phyloP scores from a whole-genome alignment of 2,329 filamentous ascomycete genomes.

The Diaporthe longicolla region DNA sequence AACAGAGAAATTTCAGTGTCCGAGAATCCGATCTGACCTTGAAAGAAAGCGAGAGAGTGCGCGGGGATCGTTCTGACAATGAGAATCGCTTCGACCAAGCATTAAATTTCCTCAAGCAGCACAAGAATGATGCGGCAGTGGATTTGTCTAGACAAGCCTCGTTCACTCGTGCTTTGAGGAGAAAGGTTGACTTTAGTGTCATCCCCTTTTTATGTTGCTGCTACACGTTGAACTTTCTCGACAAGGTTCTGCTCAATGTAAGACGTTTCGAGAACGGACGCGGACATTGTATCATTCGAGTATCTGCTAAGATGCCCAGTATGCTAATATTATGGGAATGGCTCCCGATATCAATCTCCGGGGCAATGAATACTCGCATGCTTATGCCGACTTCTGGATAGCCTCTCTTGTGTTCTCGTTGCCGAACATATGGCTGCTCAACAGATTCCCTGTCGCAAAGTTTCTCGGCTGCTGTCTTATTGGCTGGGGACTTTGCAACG shows the following conservation, averaged over 20 bases:
- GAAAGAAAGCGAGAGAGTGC: not conserved
- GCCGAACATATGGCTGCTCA: constrained; percentile 37
- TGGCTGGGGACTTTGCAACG: constrained; percentile 45
- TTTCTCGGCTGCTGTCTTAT: constrained; percentile 41
- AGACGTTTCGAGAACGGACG: not conserved
- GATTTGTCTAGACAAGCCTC: constrained; percentile 16
- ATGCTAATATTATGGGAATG: constrained; percentile 24
- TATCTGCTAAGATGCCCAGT: not conserved
- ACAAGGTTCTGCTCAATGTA: constrained; percentile 26
- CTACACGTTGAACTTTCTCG: constrained; percentile 23
- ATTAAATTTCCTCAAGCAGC: constrained; percentile 10
- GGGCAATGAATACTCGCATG: constrained; percentile 25
- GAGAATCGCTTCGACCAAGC: constrained; percentile 19
- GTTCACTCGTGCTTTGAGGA: constrained; percentile 24
- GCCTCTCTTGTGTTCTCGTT: constrained; percentile 38
- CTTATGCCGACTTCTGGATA: constrained; percentile 40
- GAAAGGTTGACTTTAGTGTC: constrained; percentile 21
- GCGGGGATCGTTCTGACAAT: not conserved
- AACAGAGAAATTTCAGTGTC: not conserved
- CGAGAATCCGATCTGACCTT: not conserved
- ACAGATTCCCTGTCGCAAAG: constrained; percentile 42
- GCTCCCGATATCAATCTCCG: not conserved
- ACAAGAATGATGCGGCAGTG: constrained; percentile 21
- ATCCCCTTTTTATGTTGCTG: constrained; percentile 25
- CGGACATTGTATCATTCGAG: no score